Conservation (phyloP, 2,329 filamentous ascomycete genomes). For the Colletotrichum magnum region DNA sequence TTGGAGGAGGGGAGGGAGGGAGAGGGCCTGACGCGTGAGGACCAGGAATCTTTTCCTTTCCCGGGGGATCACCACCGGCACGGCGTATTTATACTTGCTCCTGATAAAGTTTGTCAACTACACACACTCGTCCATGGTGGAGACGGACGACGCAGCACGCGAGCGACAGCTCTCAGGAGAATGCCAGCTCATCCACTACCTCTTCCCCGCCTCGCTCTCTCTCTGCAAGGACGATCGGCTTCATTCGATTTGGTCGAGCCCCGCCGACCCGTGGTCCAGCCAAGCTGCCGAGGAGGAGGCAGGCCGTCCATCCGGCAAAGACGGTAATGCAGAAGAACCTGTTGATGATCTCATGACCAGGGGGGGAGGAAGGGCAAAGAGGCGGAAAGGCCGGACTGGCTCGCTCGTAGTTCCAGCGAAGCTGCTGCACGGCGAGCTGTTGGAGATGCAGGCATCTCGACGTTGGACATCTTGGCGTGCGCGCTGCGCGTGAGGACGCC, state of each 20-base stretch:
- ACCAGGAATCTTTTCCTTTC: neutral
- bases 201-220: neutral
- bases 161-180: neutral
- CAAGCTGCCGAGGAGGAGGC: conserved; percentile 30
- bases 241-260: conserved; percentile 12
- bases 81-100: conserved; percentile 13
- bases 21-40: neutral
- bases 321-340: conserved; percentile 3
- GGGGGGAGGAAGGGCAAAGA: too few relatives aligned
- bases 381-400: neutral
- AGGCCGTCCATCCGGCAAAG: conserved; percentile 9
- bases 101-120: neutral
- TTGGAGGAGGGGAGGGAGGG: neutral
- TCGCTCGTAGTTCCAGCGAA: neutral
- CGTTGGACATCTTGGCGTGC: conserved; percentile 19
- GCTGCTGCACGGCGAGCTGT: neutral
- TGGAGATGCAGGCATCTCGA: too few relatives aligned
- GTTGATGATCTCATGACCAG: conserved; percentile 26
- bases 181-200: neutral
- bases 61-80: neutral
- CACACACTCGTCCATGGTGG: too few relatives aligned
- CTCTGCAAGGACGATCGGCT: conserved; percentile 22
- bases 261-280: conserved; percentile 12
- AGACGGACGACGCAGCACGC: too few relatives aligned
- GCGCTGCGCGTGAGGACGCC: conserved; percentile 9